A percentile compares a stretch with the other conserved stretches of the same genome.
phyloP scores from a whole-genome alignment of 495 filamentous ascomycete species.

The Podospora pseudocomata region DNA sequence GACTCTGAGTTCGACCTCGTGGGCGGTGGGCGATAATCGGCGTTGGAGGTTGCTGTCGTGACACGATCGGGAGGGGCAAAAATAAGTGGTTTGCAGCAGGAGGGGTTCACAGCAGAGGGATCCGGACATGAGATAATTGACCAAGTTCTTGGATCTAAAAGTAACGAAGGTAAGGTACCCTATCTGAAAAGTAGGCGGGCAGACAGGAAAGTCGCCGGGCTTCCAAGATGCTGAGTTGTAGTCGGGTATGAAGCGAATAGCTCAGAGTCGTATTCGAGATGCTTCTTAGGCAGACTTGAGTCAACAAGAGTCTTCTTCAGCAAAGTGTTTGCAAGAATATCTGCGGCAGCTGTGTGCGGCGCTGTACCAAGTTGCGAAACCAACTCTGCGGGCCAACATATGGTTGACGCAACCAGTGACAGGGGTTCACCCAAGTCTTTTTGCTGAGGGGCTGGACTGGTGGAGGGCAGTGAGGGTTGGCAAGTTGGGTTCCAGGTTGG shows the following conservation, averaged over 20 bases:
- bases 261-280: not conserved
- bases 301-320: not conserved
- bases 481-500: not conserved
- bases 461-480: constrained; percentile 9
- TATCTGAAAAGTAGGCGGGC: not conserved
- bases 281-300: not conserved
- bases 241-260: not conserved
- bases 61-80: constrained; percentile 7
- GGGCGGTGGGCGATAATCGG: constrained; percentile 9
- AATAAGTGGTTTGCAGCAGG: not conserved
- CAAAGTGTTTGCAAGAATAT: constrained; percentile 8
- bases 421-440: constrained; percentile 5
- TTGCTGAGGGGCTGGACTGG: not conserved
- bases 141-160: not conserved
- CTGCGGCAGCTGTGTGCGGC: constrained; percentile 17
- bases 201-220: not conserved
- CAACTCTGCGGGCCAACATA: constrained; percentile 9
- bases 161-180: not conserved
- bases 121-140: not conserved
- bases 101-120: constrained; percentile 3
- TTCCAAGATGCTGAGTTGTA: not conserved
- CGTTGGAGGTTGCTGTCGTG: constrained; percentile 6
- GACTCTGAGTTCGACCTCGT: not conserved
- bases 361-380: constrained; percentile 19
- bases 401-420: constrained; percentile 10